Evolutionary conservation across 257 asterid genomes (phyloP).

Genomic region (Ilex aquifolium): DNA sequence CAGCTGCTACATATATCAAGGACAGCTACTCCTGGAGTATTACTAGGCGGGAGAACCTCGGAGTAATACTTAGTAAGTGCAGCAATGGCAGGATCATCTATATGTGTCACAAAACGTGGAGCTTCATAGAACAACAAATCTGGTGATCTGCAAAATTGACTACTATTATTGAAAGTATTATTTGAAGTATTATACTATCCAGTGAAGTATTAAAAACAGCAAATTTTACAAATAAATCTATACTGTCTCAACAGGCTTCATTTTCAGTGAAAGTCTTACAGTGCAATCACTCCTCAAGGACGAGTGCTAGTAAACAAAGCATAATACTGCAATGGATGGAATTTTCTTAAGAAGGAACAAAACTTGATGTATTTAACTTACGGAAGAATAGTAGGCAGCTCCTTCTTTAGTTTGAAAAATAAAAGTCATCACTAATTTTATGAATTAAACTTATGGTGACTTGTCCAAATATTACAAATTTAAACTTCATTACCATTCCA

Average conservation of each 20-base stretch:
- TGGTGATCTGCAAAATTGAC: conserved; percentile 49
- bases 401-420: neutral
- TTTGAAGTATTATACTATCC: no score
- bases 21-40: conserved; percentile 76
- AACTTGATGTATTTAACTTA: neutral
- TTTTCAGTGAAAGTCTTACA: no score
- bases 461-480: neutral
- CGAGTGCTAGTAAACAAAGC: no score
- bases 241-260: no score
- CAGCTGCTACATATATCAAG: conserved; percentile 99
- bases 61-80: conserved; percentile 82
- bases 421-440: neutral
- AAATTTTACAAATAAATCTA: no score
- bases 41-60: conserved; percentile 63
- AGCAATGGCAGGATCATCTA: conserved; percentile 91
- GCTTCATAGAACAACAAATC: conserved; percentile 76
- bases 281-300: no score
- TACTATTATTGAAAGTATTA: no score
- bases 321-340: no score
- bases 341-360: neutral
- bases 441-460: neutral
- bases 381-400: neutral
- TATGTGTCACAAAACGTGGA: conserved; percentile 93
- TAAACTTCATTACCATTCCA: neutral
- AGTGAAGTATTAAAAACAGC: no score